Evolutionary conservation across 1,284 basidiomycete species (phyloP), one percentile per base, ranked within the genome.

Genomic region (Vanrija pseudolonga): DNA sequence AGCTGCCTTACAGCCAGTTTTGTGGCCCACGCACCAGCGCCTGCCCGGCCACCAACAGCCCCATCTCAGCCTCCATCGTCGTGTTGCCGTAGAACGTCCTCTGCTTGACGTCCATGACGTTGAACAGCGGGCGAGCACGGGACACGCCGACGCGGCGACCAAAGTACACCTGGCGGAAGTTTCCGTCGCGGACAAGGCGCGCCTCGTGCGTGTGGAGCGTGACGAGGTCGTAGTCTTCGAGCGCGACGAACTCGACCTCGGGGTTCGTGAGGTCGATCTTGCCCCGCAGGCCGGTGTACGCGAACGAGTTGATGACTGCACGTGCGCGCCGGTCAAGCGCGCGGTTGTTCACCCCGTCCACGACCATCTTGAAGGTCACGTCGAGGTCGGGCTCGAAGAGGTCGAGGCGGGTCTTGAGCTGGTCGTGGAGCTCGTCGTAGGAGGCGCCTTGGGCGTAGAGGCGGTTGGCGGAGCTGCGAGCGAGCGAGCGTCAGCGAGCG

Each of bases 11-110:
- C 11, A 26, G 7, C 26, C 11, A 6, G 26, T 6, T 4, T 26
- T 26, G 18, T 17, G 4, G 12, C 5, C 4, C 14, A 59, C 72
- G 43, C 57, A 89, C 92, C 67, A 95, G 78, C 0, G 93, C 87
- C 76, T 98, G 96, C 64, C 93, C 94, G 7, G 94, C 93, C 91
- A 98, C 96, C 37, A 98, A 74, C 42, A 98, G 78, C 2, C 90
- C 93, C 60, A 97, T 88, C 69, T 97, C 92, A 1, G 93, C 85
- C 66, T 98, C 94, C 96, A 99, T 99, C 64, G 89, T 90, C 0
- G 96, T 99, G 65, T 96, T 99, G 9, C 96, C 95, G 70, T 86
- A 98, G 71, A 91, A 96, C 15, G 80, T 79, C 7, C 96, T 83
- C 68, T 91, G 90, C 74, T 97, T 98, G 52, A 99, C 87, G 62